These are phyloP conservation scores for Clitopilus passeckerianus DNA, from an alignment of 768 basidiomycete species.

Conservation along the genomic window DNA sequence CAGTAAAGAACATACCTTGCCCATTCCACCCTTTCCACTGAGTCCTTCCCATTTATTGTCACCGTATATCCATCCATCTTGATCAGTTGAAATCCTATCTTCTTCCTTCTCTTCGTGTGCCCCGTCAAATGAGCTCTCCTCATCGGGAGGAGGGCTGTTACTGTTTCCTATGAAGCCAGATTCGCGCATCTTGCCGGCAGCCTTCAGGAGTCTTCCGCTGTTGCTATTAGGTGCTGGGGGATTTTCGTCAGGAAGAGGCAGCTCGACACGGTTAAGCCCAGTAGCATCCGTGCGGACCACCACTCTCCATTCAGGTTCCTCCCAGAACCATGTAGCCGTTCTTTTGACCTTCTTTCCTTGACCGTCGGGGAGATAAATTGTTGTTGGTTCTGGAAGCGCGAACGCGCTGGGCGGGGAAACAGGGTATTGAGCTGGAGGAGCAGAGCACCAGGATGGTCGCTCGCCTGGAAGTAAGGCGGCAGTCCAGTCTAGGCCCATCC, in stretches of 20 bases:
- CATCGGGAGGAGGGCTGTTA: slow-evolving; percentile 5
- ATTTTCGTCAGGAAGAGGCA: slow-evolving; percentile 55
- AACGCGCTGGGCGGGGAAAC: slow-evolving; percentile 70
- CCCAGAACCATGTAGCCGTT: slow-evolving; percentile 83
- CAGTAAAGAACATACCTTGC: slow-evolving; percentile 51
- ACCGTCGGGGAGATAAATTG: slow-evolving; percentile 48
- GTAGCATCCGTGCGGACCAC: slow-evolving; percentile 56
- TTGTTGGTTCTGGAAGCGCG: slow-evolving; percentile 56
- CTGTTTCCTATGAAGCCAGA: slow-evolving; percentile 18
- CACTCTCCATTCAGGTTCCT: slow-evolving; percentile 88
- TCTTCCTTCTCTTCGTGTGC: slow-evolving; percentile 35
- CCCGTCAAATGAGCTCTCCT: slow-evolving; percentile 22
- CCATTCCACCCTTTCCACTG: slow-evolving; percentile 74
- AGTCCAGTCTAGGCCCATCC: slow-evolving; percentile 97
- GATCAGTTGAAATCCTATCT: slow-evolving; percentile 58
- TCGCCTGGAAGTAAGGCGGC: slow-evolving; percentile 87
- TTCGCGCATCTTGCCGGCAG: slow-evolving; percentile 46
- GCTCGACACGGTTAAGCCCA: slow-evolving; percentile 50
- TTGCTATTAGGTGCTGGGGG: slow-evolving; percentile 13
- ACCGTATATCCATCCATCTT: slow-evolving; percentile 89
- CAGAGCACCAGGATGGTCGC: slow-evolving; percentile 82
- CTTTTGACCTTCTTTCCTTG: slow-evolving; percentile 53
- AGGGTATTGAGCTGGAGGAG: slow-evolving; percentile 39
- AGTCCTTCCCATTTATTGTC: slow-evolving; percentile 94
- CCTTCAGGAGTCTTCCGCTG: slow-evolving; percentile 44